Conservation (phyloP, 495 filamentous ascomycete species). For the Penicillium desertorum region DNA sequence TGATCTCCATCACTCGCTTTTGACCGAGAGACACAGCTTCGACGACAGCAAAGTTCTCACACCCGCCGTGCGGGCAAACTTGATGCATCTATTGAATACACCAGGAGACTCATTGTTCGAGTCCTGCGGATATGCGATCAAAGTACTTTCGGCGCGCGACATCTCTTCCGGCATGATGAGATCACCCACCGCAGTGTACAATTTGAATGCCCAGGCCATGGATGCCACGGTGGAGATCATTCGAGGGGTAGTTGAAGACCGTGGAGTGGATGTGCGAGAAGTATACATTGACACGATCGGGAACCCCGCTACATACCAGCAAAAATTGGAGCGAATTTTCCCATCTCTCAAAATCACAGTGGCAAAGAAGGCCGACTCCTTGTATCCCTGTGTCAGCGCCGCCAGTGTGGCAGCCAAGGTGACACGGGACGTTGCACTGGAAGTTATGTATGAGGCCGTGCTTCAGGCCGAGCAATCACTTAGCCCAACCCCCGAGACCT, state of each 20-base stretch:
- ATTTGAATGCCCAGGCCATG: constrained; percentile 96
- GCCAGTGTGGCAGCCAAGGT: constrained; percentile 95
- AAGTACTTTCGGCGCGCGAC: constrained; percentile 78
- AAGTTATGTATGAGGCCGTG: constrained; percentile 64
- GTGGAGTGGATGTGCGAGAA: constrained; percentile 75
- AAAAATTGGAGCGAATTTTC: constrained; percentile 78
- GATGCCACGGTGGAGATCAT: constrained; percentile 92
- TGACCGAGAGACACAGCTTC: constrained; percentile 76
- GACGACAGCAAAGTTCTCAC: constrained; percentile 90
- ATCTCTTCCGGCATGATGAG: constrained; percentile 80
- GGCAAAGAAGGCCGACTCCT: constrained; percentile 90
- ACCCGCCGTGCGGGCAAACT: constrained; percentile 63
- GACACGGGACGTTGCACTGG: constrained; percentile 84
- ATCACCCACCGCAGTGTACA: constrained; percentile 64
- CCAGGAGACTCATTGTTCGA: constrained; percentile 59
- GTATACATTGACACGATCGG: constrained; percentile 97
- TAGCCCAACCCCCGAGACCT: constrained; percentile 43
- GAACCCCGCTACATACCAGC: constrained; percentile 76
- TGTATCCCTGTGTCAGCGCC: constrained; percentile 92
- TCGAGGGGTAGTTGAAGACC: constrained; percentile 62
- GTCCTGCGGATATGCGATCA: constrained; percentile 79
- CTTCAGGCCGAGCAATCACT: constrained; percentile 19
- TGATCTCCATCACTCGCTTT: constrained; percentile 63
- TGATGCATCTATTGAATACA: constrained; percentile 76
- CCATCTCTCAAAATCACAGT: constrained; percentile 80